Evolutionary conservation across 352 stramenopile species (phyloP).

Genomic region (Phytophthora cajani): DNA sequence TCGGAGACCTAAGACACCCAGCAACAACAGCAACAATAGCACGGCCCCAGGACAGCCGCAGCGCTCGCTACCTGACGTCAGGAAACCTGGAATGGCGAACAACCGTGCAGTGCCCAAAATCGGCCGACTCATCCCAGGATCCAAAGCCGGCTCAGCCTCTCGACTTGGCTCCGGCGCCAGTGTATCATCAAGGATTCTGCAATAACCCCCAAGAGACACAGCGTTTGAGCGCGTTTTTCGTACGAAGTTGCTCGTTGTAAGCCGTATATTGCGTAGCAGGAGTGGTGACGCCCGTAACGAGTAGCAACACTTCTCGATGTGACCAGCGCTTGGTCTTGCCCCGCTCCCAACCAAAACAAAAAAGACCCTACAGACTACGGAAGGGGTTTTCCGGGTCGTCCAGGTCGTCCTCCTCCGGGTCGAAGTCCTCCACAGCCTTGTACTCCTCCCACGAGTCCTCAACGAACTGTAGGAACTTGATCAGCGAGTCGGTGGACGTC

Average conservation of each 20-base stretch:
- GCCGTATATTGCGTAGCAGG: conserved; percentile 28
- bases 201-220: conserved; percentile 12
- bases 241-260: conserved; percentile 17
- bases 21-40: conserved; percentile 35
- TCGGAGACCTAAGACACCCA: conserved; percentile 36
- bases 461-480: conserved; percentile 66
- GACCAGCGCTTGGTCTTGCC: conserved; percentile 11
- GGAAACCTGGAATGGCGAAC: conserved; percentile 25
- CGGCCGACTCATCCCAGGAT: conserved; percentile 60
- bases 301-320: conserved; percentile 4
- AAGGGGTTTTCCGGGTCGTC: conserved; percentile 36
- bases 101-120: conserved; percentile 57
- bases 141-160: conserved; percentile 37
- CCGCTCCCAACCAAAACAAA: conserved; percentile 12
- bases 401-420: conserved; percentile 27
- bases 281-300: conserved; percentile 1
- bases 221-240: background rate
- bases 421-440: conserved; percentile 53
- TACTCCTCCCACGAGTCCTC: conserved; percentile 73
- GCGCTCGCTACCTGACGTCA: conserved; percentile 30
- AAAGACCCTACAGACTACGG: conserved; percentile 22
- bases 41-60: conserved; percentile 19
- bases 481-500: conserved; percentile 57
- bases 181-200: conserved; percentile 29
- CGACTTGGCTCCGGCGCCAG: conserved; percentile 16